Percentiles rank a stretch among this genome's conserved stretches.
Evolutionary conservation across 495 filamentous ascomycete genomes (phyloP).

Genomic region (Hypoxylon lienhwacheense): DNA sequence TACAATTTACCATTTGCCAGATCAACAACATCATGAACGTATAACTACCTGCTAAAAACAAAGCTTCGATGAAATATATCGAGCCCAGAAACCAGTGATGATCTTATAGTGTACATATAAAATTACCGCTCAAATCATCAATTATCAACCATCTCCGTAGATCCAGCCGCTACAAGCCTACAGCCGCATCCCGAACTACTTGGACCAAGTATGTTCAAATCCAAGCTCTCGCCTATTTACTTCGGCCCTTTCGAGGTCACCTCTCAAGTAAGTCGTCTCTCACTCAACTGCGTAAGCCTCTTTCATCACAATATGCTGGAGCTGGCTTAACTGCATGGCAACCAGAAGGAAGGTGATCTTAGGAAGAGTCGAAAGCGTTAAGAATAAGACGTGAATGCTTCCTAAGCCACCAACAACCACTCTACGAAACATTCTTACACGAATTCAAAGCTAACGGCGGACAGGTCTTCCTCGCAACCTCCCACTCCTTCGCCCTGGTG

Average conservation of each 20-base stretch:
- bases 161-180: too few relatives aligned
- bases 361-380: too few relatives aligned
- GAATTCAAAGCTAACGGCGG: conserved; percentile 28
- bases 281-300: neutral
- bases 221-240: conserved; percentile 46
- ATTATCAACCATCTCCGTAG: too few relatives aligned
- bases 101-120: too few relatives aligned
- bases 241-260: conserved; percentile 70
- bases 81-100: too few relatives aligned
- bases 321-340: too few relatives aligned
- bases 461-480: conserved; percentile 82
- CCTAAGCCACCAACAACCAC: neutral
- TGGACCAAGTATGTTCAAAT: conserved; percentile 11
- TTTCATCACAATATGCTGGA: too few relatives aligned
- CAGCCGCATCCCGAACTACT: conserved; percentile 2
- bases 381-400: neutral
- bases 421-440: neutral
- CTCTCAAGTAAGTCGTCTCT: conserved; percentile 50
- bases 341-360: too few relatives aligned
- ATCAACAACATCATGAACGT: too few relatives aligned
- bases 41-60: too few relatives aligned
- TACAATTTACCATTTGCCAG: too few relatives aligned
- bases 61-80: too few relatives aligned
- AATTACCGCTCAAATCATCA: neutral
- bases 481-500: conserved; percentile 79